Evolutionary conservation across 352 stramenopile genomes (phyloP).

Genomic region (Globisporangium solare): DNA sequence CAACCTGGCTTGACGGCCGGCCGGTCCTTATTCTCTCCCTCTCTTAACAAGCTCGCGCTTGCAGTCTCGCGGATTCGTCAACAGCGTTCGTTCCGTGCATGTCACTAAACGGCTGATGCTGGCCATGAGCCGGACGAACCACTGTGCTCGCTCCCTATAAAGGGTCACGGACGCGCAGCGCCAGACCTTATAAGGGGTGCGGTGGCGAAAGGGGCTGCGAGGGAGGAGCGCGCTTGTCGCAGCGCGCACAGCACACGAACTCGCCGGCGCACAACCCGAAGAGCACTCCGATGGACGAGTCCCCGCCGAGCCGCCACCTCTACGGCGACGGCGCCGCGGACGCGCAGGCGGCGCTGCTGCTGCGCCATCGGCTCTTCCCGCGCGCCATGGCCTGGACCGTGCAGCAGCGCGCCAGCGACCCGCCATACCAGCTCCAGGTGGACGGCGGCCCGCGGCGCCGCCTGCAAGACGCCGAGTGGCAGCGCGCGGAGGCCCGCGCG

Average conservation of each 20-base stretch:
- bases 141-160: neutral
- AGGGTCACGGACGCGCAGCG: neutral
- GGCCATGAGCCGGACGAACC: neutral
- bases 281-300: neutral
- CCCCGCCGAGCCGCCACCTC: conserved; percentile 4
- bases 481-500: neutral
- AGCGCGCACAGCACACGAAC: neutral
- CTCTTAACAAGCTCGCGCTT: neutral
- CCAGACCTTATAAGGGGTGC: neutral
- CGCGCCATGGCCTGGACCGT: conserved; percentile 59
- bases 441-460: neutral
- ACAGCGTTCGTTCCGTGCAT: neutral
- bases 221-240: neutral
- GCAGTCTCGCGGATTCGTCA: neutral
- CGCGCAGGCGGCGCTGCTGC: conserved; percentile 18
- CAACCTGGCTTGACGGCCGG: neutral
- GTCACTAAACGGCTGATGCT: neutral
- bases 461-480: neutral
- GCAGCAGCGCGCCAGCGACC: conserved; percentile 14
- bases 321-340: conserved; percentile 8
- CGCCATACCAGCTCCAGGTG: neutral
- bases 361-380: conserved; percentile 59
- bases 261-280: neutral
- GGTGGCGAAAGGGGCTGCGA: neutral
- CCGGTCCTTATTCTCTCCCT: neutral